These are phyloP conservation scores for Melastoma malabathricum DNA, from an alignment of 345 rosid genomes.

Conservation along the genomic window DNA sequence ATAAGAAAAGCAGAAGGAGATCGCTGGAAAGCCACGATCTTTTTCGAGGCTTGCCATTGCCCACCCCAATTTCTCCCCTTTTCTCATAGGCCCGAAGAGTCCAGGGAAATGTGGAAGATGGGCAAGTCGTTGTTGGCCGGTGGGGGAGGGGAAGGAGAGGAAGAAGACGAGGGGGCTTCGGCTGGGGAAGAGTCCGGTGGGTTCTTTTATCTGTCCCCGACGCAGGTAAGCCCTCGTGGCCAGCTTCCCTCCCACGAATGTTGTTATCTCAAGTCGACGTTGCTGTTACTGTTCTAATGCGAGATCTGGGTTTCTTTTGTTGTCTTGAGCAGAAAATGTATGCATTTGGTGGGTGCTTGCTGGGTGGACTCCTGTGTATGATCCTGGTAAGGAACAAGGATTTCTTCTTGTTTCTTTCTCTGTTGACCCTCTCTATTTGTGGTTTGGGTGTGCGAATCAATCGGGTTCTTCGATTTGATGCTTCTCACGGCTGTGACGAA, in stretches of 20 bases:
- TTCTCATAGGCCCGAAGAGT: background rate
- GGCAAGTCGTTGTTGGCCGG: constrained; percentile 25
- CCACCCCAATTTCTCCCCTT: no score
- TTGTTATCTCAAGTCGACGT: background rate
- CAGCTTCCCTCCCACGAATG: background rate
- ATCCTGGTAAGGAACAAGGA: constrained; percentile 41
- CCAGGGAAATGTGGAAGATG: constrained; percentile 42
- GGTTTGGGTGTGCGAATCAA: background rate
- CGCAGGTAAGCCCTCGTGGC: constrained; percentile 35
- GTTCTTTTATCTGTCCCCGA: constrained; percentile 51
- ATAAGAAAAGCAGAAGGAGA: no score
- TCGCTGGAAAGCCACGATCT: no score
- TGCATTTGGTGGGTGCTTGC: constrained; percentile 53
- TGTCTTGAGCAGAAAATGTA: constrained; percentile 47
- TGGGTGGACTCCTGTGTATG: constrained; percentile 57
- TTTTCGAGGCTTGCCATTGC: no score
- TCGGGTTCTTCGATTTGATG: no score
- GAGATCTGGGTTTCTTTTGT: constrained; percentile 3
- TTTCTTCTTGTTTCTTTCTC: background rate
- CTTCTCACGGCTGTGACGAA: no score
- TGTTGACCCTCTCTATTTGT: background rate
- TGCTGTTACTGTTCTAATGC: background rate
- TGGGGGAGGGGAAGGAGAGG: constrained; percentile 28
- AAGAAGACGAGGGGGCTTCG: constrained; percentile 24
- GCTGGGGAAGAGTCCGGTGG: constrained; percentile 58